Conservation (phyloP, 805 yeast genomes). For the Hanseniaspora nectarophila region DNA sequence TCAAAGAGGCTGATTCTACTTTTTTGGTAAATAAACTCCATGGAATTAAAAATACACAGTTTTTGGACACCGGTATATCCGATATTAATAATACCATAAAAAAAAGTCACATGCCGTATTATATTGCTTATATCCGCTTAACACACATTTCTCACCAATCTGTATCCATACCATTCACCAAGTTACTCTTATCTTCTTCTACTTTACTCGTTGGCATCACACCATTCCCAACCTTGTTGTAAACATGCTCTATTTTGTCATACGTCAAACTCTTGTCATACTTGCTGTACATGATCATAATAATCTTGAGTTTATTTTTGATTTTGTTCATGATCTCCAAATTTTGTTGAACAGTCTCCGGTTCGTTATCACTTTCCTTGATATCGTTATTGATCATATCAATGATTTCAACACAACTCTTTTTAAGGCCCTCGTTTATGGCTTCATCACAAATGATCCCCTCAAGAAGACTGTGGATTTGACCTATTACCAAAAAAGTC, state of each 20-base stretch:
- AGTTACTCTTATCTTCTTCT: neutral
- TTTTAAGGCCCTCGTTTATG: neutral
- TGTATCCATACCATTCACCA: constrained; percentile 1
- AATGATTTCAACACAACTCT: neutral
- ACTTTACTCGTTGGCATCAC: neutral
- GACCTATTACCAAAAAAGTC: constrained; percentile 6
- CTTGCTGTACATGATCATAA: neutral
- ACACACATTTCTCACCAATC: neutral
- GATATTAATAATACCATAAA: too few species aligned
- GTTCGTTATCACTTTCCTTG: neutral
- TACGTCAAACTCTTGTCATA: neutral
- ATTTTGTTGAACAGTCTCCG: neutral
- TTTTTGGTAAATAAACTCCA: too few species aligned
- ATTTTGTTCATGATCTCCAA: neutral
- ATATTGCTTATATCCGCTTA: neutral
- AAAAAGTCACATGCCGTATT: too few species aligned
- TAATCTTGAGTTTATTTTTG: constrained; percentile 2
- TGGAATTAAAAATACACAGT: too few species aligned
- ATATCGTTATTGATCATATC: neutral
- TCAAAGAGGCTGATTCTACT: too few species aligned
- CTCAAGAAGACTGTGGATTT: neutral
- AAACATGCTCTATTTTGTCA: neutral
- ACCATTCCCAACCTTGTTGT: constrained; percentile 9
- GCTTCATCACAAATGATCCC: neutral
- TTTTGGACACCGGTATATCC: too few species aligned